These are phyloP conservation scores for Colletotrichum sp. DNA, from an alignment of 2,329 filamentous ascomycete species.

Conservation along the genomic window DNA sequence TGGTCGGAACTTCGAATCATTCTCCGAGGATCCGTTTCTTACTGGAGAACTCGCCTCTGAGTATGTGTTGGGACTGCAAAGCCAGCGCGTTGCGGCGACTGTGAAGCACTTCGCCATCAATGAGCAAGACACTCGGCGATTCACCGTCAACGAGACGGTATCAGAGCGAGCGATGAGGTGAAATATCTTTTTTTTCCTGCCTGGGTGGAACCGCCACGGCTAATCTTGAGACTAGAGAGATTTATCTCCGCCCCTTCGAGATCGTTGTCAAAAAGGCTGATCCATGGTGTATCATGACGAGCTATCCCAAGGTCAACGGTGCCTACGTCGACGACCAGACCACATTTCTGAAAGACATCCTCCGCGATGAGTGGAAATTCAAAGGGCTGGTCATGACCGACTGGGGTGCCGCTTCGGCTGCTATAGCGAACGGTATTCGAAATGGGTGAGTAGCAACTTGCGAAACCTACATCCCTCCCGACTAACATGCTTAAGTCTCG, in stretches of 20 bases:
- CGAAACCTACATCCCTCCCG: background rate
- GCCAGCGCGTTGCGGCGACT: background rate
- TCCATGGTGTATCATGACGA: slow-evolving; percentile 41
- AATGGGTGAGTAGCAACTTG: background rate
- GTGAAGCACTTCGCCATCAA: slow-evolving; percentile 17
- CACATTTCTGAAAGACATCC: slow-evolving; percentile 32
- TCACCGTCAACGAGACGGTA: background rate
- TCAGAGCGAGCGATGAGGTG: background rate
- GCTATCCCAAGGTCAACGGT: slow-evolving; percentile 44
- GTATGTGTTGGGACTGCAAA: slow-evolving; percentile 32
- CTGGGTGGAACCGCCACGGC: background rate
- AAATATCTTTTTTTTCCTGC: background rate
- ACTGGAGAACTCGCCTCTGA: slow-evolving; percentile 43
- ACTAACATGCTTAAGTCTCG: background rate
- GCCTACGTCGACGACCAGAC: background rate
- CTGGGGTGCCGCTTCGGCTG: slow-evolving; percentile 33
- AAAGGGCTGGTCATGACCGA: slow-evolving; percentile 44
- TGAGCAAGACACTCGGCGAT: background rate
- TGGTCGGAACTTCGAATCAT: slow-evolving; percentile 69
- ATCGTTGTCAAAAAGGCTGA: slow-evolving; percentile 37
- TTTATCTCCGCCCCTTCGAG: slow-evolving; percentile 41
- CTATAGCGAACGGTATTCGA: background rate
- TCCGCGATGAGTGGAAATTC: slow-evolving; percentile 48
- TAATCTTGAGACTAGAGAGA: background rate
- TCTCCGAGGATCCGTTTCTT: slow-evolving; percentile 55